Evolutionary conservation across 768 basidiomycete species (phyloP).

Genomic region (Hortiboletus campestris): DNA sequence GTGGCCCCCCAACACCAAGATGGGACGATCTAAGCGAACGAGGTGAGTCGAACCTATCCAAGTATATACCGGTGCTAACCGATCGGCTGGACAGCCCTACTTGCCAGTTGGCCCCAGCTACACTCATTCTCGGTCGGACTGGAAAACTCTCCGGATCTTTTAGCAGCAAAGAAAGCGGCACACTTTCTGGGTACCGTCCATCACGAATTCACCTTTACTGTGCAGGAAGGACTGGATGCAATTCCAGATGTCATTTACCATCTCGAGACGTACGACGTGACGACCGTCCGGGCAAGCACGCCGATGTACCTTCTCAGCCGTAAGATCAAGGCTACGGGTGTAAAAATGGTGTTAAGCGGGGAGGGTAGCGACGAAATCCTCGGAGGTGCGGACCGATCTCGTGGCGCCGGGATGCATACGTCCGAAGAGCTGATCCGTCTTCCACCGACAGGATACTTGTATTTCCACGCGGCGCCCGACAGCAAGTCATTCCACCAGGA

Average conservation of each 20-base stretch:
- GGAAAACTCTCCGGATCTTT: slow-evolving; percentile 89
- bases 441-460: slow-evolving; percentile 75
- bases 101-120: slow-evolving; percentile 90
- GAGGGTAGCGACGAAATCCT: slow-evolving; percentile 98
- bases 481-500: slow-evolving; percentile 90
- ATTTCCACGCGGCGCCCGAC: slow-evolving; percentile 98
- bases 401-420: neutral
- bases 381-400: slow-evolving; percentile 58
- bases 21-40: slow-evolving; percentile 46
- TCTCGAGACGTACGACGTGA: slow-evolving; percentile 98
- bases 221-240: slow-evolving; percentile 96
- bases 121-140: slow-evolving; percentile 98
- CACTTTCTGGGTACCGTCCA: slow-evolving; percentile 92
- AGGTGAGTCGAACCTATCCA: slow-evolving; percentile 38
- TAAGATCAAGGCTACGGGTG: slow-evolving; percentile 99
- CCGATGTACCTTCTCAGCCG: slow-evolving; percentile 98
- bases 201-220: slow-evolving; percentile 97
- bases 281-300: slow-evolving; percentile 94
- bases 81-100: slow-evolving; percentile 46
- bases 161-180: slow-evolving; percentile 92
- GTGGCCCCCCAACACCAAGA: slow-evolving; percentile 58
- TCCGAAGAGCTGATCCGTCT: slow-evolving; percentile 5
- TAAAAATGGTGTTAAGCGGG: slow-evolving; percentile 98
- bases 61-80: neutral
- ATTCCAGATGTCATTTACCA: slow-evolving; percentile 98